Percentiles rank a stretch among this genome's conserved stretches.
These are phyloP conservation scores for Diutina neorugosa DNA, from an alignment of 1,139 yeast genomes.

Conservation along the genomic window DNA sequence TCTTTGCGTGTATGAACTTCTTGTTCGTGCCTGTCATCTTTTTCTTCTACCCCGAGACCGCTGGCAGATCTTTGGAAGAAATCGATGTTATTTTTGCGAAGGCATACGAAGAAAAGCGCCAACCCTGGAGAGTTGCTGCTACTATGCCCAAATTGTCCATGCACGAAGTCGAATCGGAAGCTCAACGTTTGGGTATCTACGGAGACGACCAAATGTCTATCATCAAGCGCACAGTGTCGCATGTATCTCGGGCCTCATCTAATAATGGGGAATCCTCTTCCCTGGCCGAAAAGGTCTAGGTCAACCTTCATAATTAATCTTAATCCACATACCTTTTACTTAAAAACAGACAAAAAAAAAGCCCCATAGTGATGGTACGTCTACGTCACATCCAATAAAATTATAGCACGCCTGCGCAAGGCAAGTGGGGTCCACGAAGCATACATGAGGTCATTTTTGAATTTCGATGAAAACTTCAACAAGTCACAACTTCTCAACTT, in stretches of 20 bases:
- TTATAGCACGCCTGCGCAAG: background rate
- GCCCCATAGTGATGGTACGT: background rate
- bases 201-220: slow-evolving; percentile 17
- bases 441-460: background rate
- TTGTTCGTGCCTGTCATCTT: slow-evolving; percentile 28
- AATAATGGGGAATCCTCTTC: background rate
- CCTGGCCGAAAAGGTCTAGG: background rate
- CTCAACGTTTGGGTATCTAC: slow-evolving; percentile 34
- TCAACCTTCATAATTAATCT: background rate
- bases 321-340: background rate
- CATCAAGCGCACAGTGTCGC: background rate
- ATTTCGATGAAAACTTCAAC: too few species aligned
- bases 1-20: slow-evolving; percentile 29
- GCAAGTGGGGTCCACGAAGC: background rate
- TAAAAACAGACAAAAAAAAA: background rate
- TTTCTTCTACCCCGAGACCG: slow-evolving; percentile 38
- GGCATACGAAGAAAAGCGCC: slow-evolving; percentile 32
- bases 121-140: slow-evolving; percentile 40
- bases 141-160: slow-evolving; percentile 34
- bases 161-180: slow-evolving; percentile 36
- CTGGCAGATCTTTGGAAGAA: slow-evolving; percentile 37
- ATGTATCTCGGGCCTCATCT: background rate
- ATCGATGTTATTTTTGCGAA: slow-evolving; percentile 33
- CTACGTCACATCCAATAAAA: background rate
- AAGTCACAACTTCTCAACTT: too few species aligned